Base-by-base conservation (phyloP, 2,329 filamentous ascomycete genomes). In the Cercospora canescens region DNA sequence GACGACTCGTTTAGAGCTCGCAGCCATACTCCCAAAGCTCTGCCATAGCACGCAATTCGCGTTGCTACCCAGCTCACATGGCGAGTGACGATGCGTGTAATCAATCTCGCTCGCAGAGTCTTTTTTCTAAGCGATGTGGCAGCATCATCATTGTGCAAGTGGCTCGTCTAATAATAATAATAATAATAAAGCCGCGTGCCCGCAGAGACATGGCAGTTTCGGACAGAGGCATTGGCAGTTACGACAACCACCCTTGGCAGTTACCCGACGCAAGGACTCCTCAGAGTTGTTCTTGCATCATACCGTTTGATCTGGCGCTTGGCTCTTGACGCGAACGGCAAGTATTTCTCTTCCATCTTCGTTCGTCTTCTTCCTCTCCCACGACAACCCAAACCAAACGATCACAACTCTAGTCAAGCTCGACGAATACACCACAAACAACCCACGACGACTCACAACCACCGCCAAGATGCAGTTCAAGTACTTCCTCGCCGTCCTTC, bases 401-500 rank as follows among this genome's bases (percentile, higher is more conserved):
- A 32, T 34, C 52, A 55, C 52, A 55, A 32, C 28, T 55, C 52
- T n/a, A n/a, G 11, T n/a, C 50, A 34, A 34, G 8, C 28, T 55
- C 30, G 26, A 55, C 52, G 8, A 18, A 21, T n/a, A 55, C 52
- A 50, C 24, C 21, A 50, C 45, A 50, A 12, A 8, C 45, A 48
- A 11, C 11, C 26, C 4, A 18, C 16, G 26, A 18, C 50, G 32
- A 48, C 41, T 21, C 26, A 30, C 50, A n/a, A 24, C 26, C 26
- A 48, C 26, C 39, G 16, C 16, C 39, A 61, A 61, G 24, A 61
- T 61, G 58, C 58, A 61, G 41, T 50, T 61, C 58, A 61, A 61
- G 58, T 61, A 61, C 58, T 18, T 52, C 41, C 58, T 61, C 58
- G 41, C 41, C 14, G 58, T 41, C 58, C 8, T 52, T 18, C 28